Conservation (phyloP, 768 basidiomycete genomes). For the Termitomyces sp. region DNA sequence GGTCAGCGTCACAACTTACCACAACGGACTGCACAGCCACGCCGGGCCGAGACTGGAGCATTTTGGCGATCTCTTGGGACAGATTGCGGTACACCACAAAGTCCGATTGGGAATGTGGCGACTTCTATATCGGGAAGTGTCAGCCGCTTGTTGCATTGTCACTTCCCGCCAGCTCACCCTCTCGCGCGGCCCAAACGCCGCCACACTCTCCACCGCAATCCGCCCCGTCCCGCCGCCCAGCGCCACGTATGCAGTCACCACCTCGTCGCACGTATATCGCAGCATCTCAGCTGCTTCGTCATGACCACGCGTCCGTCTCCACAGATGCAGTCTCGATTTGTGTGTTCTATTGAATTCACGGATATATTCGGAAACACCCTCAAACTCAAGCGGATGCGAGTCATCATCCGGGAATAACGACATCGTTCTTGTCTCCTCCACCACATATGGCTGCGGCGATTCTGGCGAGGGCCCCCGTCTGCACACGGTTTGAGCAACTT, state of each 20-base stretch:
- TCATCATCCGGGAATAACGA: conserved; percentile 45
- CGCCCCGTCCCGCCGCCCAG: conserved; percentile 38
- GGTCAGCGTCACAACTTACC: conserved; percentile 27
- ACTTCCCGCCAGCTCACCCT: conserved; percentile 37
- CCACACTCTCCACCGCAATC: conserved; percentile 52
- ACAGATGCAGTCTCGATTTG: conserved; percentile 49
- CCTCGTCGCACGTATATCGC: conserved; percentile 61
- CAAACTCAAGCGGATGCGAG: conserved; percentile 35
- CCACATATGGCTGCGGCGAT: conserved; percentile 57
- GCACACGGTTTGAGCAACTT: conserved; percentile 5
- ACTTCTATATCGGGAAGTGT: conserved; percentile 41
- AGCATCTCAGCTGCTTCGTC: conserved; percentile 39
- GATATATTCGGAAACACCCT: conserved; percentile 51
- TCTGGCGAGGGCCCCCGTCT: conserved; percentile 54
- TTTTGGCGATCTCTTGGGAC: conserved; percentile 61
- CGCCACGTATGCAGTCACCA: conserved; percentile 62
- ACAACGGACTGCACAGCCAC: conserved; percentile 52
- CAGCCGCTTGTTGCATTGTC: not conserved
- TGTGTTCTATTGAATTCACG: conserved; percentile 51
- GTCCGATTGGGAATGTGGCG: conserved; percentile 66
- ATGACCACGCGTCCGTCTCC: conserved; percentile 34
- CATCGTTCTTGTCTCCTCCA: conserved; percentile 33
- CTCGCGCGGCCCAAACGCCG: conserved; percentile 75
- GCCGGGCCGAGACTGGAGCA: conserved; percentile 51
- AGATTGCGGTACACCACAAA: conserved; percentile 62